These are phyloP conservation scores for Usnea hakonensis DNA, from an alignment of 495 filamentous ascomycete species.

Conservation along the genomic window DNA sequence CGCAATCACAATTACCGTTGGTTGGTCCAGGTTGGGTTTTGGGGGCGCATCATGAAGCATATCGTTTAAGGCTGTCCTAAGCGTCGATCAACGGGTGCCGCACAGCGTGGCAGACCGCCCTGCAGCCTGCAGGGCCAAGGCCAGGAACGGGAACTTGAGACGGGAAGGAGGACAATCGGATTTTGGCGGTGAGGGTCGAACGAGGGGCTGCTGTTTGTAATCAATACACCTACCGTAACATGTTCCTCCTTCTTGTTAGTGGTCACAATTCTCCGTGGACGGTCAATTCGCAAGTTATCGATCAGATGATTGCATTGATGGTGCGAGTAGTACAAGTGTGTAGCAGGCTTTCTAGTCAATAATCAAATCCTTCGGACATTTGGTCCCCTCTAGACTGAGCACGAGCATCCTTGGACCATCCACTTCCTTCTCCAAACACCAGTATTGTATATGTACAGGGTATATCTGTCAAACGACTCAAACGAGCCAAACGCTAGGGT, in stretches of 20 bases:
- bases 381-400: background rate
- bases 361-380: background rate
- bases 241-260: too few relatives aligned
- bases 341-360: background rate
- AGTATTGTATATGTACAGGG: background rate
- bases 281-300: too few relatives aligned
- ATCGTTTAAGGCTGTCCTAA: too few relatives aligned
- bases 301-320: background rate
- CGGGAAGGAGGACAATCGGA: background rate
- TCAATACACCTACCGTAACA: too few relatives aligned
- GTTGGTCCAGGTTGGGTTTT: too few relatives aligned
- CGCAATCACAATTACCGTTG: too few relatives aligned
- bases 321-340: background rate
- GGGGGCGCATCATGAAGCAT: too few relatives aligned
- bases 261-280: too few relatives aligned
- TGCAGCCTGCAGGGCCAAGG: background rate
- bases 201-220: too few relatives aligned
- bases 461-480: background rate
- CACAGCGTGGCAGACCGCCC: background rate
- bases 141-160: background rate
- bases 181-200: too few relatives aligned
- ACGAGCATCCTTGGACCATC: background rate
- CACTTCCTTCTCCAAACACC: background rate
- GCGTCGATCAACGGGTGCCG: too few relatives aligned
- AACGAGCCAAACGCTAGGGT: background rate